Percentiles rank a stretch among this genome's conserved stretches.
Evolutionary conservation across 2,329 filamentous ascomycete species (phyloP).

Genomic region (Neocucurbitaria cava): DNA sequence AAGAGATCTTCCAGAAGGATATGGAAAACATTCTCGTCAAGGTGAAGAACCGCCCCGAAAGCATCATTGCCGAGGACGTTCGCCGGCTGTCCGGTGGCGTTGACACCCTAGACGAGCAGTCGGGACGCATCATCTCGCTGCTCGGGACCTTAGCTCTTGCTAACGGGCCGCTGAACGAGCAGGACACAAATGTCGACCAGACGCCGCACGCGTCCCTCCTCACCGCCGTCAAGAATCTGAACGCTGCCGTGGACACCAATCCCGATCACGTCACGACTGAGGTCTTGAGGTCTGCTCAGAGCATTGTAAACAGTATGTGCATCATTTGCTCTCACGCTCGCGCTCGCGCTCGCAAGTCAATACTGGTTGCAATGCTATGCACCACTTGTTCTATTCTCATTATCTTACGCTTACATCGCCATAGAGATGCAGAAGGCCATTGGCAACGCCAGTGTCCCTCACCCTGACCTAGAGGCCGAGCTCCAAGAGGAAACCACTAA

Average conservation of each 20-base stretch:
- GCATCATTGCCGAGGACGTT: conserved; percentile 42
- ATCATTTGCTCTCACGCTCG: not conserved
- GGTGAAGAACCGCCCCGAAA: conserved; percentile 29
- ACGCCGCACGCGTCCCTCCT: conserved; percentile 26
- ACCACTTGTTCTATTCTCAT: not conserved
- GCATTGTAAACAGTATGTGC: conserved; percentile 39
- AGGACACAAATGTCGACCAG: conserved; percentile 15
- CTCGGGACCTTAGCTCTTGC: conserved; percentile 34
- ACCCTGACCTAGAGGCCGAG: conserved; percentile 39
- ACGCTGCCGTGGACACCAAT: conserved; percentile 31
- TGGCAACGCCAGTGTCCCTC: conserved; percentile 30
- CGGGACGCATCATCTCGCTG: conserved; percentile 39
- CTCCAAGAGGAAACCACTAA: conserved; percentile 39
- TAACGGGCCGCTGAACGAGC: conserved; percentile 27
- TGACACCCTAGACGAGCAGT: conserved; percentile 25
- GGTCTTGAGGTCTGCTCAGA: conserved; percentile 33
- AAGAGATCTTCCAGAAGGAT: conserved; percentile 2
- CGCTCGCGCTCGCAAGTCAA: not conserved
- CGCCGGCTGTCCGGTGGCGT: conserved; percentile 37
- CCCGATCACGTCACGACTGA: conserved; percentile 35
- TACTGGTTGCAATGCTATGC: not conserved
- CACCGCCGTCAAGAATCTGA: conserved; percentile 36
- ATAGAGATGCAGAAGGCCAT: conserved; percentile 42
- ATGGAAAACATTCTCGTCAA: conserved; percentile 19
- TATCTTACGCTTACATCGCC: conserved; percentile 8